Conservation (phyloP, 306 rosid genomes). For the Trifolium subterraneum region DNA sequence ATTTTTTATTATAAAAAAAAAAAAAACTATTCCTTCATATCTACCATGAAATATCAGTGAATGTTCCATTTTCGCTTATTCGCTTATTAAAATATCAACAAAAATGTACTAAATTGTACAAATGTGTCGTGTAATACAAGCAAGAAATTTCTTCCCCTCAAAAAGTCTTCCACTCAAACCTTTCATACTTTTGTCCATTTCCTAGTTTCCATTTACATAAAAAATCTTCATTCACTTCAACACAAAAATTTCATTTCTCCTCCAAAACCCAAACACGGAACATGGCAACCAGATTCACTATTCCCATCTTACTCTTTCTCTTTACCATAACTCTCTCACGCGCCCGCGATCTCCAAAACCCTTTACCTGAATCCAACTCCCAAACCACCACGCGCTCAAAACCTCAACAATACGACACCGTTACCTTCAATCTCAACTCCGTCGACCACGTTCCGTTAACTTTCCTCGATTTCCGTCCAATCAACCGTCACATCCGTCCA, state of each 20-base stretch:
- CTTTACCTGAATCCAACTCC: background rate
- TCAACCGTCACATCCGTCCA: constrained; percentile 36
- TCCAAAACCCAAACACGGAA: background rate
- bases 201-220: background rate
- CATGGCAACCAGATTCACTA: constrained; percentile 31
- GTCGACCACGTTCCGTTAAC: constrained; percentile 36
- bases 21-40: too few species aligned
- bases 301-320: constrained; percentile 22
- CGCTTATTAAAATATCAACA: too few species aligned
- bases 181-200: background rate
- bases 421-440: constrained; percentile 29
- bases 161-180: background rate
- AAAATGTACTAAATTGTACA: too few species aligned
- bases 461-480: constrained; percentile 35
- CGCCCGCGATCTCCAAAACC: constrained; percentile 32
- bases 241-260: background rate
- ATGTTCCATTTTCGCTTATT: too few species aligned
- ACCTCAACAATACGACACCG: constrained; percentile 38
- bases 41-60: too few species aligned
- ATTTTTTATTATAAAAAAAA: too few species aligned
- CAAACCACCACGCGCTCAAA: constrained; percentile 12
- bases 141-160: background rate
- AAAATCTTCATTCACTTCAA: background rate
- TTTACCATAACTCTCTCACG: constrained; percentile 17
- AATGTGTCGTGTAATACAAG: background rate